Base-by-base conservation (phyloP, 306 rosid species). In the Arachis stenosperma region DNA sequence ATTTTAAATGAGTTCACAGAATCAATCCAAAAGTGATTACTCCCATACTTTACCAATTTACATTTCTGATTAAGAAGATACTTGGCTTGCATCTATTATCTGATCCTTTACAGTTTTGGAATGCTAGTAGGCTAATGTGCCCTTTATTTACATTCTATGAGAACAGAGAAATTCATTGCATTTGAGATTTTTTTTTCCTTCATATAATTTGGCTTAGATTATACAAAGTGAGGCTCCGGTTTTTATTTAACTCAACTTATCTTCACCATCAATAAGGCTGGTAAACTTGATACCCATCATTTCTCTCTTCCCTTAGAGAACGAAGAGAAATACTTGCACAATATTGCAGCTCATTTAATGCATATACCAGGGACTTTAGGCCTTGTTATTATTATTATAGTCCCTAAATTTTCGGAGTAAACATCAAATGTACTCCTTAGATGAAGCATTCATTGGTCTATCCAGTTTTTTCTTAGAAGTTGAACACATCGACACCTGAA, bases 381-480 rank as follows among this genome's bases (percentile, higher is more conserved):
- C 27, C 27, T 22, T 22, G 27, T 22, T 22, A 22, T 22, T 22
- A 22, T 22, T 22, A 22, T 22, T 22, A 22, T 22, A 22, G 27
- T 22, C 27, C 27, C 27, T 22, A 22, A 22, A 22, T 22, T 22
- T 22, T 22, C 1, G 27, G 27, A 47, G 5, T 9, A 47, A 9
- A 47, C 9, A 10, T n/a, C 9, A 22, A 47, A 8, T 9, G 5
- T 47, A 10, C 9, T 47, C 0, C 5, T 47, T 47, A 22, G 13
- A 47, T 9, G 52, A 47, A 47, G 52, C 55, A 51, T 51, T 51
- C 17, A 22, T 9, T 61, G 22, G 12, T 72, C 53, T 69, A 14
- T 44, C 63, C 14, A 60, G 60, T 67, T 15, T 50, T 57, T 71
- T 42, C 53, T 29, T 5, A 75, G 63, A 75, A 75, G 39, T 44